Evolutionary conservation across 2,329 filamentous ascomycete genomes (phyloP), one percentile per base, ranked within the genome.

Genomic region (Boeremia exigua): DNA sequence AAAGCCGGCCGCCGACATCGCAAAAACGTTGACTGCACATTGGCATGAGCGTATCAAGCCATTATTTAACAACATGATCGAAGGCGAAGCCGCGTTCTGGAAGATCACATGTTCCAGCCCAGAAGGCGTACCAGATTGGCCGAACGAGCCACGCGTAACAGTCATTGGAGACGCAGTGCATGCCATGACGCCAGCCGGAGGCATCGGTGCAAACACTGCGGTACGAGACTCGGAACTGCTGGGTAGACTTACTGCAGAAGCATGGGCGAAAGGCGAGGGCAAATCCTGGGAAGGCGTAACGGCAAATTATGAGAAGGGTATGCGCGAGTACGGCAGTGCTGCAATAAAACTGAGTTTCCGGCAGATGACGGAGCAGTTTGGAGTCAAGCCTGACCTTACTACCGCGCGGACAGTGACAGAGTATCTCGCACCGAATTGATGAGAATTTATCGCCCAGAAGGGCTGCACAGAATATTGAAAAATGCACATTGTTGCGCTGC

Each of bases 91-190:
- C 0, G 85, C 86, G 0, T 88, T 88, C 60, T 88, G 85, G 84
- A 88, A 87, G 63, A 87, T 88, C 43, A 87, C 85, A 2, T 88
- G 84, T 60, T 87, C 84, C 0, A 81, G 79, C 0, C 86, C 85
- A 0, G 77, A 77, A 0, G 85, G 85, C 1, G 83, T 88, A 0
- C 86, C 86, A 0, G 77, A 82, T 39, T 88, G 86, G 86, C 62
- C 74, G 8, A 87, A 85, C 39, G 80, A 86, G 48, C 79, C 81
- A 0, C 78, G 85, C 0, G 75, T 81, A 1, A 80, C 79, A 0
- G 54, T 81, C 2, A 70, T 81, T 19, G 79, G 79, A 9, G 79
- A 81, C 52, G 76, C 79, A 1, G 75, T 76, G 3, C 79, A 81
- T 63, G 69, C 75, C 1, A 80, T 81, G 78, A 78, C 78, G 1